Evolutionary conservation across 2,329 filamentous ascomycete genomes (phyloP).

Genomic region (Sarocladium strictum): DNA sequence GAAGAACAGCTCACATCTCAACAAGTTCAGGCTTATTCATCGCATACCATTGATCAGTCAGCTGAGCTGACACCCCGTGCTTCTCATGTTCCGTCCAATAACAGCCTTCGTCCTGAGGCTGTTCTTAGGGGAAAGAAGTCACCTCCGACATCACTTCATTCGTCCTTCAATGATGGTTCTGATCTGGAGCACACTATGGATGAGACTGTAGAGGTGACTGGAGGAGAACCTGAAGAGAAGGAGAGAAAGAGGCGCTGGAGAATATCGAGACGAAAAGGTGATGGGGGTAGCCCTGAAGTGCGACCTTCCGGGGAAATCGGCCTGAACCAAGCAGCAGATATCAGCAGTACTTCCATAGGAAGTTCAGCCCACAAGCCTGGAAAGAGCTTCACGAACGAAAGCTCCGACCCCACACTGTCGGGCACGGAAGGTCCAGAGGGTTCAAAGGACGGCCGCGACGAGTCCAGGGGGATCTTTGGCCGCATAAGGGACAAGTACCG

Average conservation of each 20-base stretch:
- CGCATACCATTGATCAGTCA: conserved; percentile 25
- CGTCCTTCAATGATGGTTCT: conserved; percentile 73
- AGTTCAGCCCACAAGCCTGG: conserved; percentile 48
- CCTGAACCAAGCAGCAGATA: conserved; percentile 56
- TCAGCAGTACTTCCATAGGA: conserved; percentile 62
- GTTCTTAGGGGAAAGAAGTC: conserved; percentile 63
- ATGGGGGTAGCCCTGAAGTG: conserved; percentile 36
- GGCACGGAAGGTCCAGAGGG: conserved; percentile 35
- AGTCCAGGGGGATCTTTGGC: conserved; percentile 45
- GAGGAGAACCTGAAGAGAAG: conserved; percentile 46
- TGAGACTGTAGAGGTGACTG: conserved; percentile 21
- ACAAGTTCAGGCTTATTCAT: conserved; percentile 12
- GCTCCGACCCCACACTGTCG: conserved; percentile 37
- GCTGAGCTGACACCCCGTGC: conserved; percentile 41
- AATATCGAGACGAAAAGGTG: conserved; percentile 63
- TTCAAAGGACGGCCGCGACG: conserved; percentile 38
- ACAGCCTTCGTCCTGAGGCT: conserved; percentile 35
- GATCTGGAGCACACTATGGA: conserved; percentile 71
- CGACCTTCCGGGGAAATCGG: conserved; percentile 46
- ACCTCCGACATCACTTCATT: conserved; percentile 70
- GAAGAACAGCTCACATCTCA: conserved; percentile 13
- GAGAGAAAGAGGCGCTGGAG: conserved; percentile 69
- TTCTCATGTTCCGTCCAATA: conserved; percentile 38
- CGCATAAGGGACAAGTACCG: conserved; percentile 58
- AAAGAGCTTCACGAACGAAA: conserved; percentile 46